These are phyloP conservation scores for Globisporangium nodosum DNA, from an alignment of 352 stramenopile species.

Conservation along the genomic window DNA sequence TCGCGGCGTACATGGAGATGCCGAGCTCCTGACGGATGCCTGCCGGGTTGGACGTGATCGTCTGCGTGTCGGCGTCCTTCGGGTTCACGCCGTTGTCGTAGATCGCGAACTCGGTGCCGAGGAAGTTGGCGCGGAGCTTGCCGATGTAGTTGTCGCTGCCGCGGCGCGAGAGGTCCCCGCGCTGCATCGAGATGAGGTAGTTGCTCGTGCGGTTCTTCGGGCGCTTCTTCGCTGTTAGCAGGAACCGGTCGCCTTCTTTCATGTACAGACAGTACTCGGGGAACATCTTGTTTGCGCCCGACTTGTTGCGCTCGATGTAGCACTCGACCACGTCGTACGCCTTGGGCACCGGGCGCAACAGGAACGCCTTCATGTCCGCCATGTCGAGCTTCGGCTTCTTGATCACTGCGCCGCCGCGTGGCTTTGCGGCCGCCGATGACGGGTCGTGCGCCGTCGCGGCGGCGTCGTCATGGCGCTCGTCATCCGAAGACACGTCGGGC, in stretches of 20 bases:
- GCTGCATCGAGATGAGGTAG: slow-evolving; percentile 93
- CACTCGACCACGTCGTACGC: slow-evolving; percentile 91
- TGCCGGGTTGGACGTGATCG: slow-evolving; percentile 66
- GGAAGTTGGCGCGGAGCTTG: slow-evolving; percentile 95
- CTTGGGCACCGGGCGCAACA: slow-evolving; percentile 81
- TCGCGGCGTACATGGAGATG: slow-evolving; percentile 91
- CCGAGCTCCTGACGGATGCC: slow-evolving; percentile 89
- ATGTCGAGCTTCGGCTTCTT: slow-evolving; percentile 84
- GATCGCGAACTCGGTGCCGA: slow-evolving; percentile 97
- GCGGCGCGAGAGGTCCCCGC: slow-evolving; percentile 88
- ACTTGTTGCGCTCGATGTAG: slow-evolving; percentile 92
- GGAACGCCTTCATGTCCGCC: slow-evolving; percentile 72
- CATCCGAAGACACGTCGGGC: slow-evolving; percentile 54
- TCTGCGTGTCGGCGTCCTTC: slow-evolving; percentile 83
- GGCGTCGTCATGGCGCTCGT: slow-evolving; percentile 54
- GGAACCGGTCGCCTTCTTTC: slow-evolving; percentile 93
- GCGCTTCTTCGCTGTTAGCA: slow-evolving; percentile 96
- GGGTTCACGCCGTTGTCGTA: slow-evolving; percentile 93
- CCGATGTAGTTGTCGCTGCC: slow-evolving; percentile 92
- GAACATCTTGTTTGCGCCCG: slow-evolving; percentile 92
- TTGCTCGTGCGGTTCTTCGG: slow-evolving; percentile 96
- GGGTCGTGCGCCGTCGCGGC: slow-evolving; percentile 60
- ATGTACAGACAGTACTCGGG: slow-evolving; percentile 90
- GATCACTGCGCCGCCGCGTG: slow-evolving; percentile 20
- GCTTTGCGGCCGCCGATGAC: slow-evolving; percentile 16